phyloP scores from a whole-genome alignment of 176 grass and related monocot genomes.

The Puya raimondii region DNA sequence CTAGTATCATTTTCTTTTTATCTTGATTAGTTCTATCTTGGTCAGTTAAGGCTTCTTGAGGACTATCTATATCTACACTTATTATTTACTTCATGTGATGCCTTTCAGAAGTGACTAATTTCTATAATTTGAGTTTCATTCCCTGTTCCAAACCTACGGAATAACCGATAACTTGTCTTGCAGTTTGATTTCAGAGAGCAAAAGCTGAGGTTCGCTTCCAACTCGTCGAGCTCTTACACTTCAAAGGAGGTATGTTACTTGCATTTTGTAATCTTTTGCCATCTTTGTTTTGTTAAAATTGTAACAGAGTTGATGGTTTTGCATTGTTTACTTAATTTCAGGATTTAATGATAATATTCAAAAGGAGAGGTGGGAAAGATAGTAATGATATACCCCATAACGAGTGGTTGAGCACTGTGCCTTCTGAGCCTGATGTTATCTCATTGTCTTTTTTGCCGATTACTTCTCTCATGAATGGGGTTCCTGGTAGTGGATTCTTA shows the following conservation, averaged over 20 bases:
- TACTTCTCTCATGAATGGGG: slow-evolving; percentile 90
- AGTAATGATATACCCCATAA: slow-evolving; percentile 51
- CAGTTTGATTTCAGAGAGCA: slow-evolving; percentile 74
- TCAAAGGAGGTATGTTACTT: slow-evolving; percentile 45
- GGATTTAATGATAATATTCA: slow-evolving; percentile 67
- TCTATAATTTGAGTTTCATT: background rate
- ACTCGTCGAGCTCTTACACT: slow-evolving; percentile 53
- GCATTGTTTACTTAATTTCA: slow-evolving; percentile 22
- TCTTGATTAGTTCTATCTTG: background rate
- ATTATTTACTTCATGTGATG: background rate
- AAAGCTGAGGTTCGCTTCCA: slow-evolving; percentile 55
- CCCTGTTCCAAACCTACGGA: background rate
- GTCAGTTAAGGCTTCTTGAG: background rate
- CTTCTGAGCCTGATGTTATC: slow-evolving; percentile 72
- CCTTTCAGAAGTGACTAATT: background rate
- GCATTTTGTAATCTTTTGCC: background rate
- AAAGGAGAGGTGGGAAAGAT: slow-evolving; percentile 87
- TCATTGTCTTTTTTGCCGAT: slow-evolving; percentile 97
- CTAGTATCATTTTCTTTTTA: slow-evolving; percentile 8
- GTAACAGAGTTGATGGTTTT: slow-evolving; percentile 5
- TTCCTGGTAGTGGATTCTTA: slow-evolving; percentile 94
- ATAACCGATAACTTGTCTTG: background rate
- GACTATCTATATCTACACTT: no score
- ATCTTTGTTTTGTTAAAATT: background rate
- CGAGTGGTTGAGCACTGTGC: slow-evolving; percentile 79